Conservation (phyloP, 2,329 filamentous ascomycete species). For the Tolypocladium endophyticum region DNA sequence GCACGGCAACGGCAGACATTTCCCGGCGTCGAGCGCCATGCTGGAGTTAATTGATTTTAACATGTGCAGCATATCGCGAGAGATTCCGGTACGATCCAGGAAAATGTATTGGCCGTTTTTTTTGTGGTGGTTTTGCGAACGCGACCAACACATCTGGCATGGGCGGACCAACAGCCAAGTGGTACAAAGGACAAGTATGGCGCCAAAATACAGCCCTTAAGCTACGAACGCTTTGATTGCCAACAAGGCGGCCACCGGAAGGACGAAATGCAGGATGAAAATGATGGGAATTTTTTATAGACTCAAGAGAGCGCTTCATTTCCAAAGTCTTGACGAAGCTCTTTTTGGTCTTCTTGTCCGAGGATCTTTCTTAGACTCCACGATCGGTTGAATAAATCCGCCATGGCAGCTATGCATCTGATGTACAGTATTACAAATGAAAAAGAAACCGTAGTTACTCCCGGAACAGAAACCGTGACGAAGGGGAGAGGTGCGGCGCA, state of each 20-base stretch:
- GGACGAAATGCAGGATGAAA: neutral
- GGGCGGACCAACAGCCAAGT: neutral
- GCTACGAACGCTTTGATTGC: neutral
- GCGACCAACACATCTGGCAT: neutral
- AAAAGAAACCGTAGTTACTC: slow-evolving; percentile 2
- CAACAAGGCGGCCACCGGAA: neutral
- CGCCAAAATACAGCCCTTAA: neutral
- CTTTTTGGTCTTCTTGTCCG: neutral
- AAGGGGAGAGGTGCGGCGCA: neutral
- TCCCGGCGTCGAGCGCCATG: neutral
- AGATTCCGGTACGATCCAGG: neutral
- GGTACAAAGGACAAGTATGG: neutral
- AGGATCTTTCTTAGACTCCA: neutral
- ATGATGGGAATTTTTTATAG: neutral
- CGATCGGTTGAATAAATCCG: neutral
- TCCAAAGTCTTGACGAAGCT: neutral
- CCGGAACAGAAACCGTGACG: neutral
- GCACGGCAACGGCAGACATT: neutral
- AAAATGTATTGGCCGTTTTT: neutral
- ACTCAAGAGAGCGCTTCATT: neutral
- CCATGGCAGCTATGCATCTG: slow-evolving; percentile 5
- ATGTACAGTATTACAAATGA: slow-evolving; percentile 8
- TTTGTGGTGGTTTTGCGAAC: neutral
- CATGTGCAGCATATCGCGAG: neutral
- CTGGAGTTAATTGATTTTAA: neutral